These are phyloP conservation scores for Arthonia radiata DNA, from an alignment of 495 filamentous ascomycete species.

Conservation along the genomic window DNA sequence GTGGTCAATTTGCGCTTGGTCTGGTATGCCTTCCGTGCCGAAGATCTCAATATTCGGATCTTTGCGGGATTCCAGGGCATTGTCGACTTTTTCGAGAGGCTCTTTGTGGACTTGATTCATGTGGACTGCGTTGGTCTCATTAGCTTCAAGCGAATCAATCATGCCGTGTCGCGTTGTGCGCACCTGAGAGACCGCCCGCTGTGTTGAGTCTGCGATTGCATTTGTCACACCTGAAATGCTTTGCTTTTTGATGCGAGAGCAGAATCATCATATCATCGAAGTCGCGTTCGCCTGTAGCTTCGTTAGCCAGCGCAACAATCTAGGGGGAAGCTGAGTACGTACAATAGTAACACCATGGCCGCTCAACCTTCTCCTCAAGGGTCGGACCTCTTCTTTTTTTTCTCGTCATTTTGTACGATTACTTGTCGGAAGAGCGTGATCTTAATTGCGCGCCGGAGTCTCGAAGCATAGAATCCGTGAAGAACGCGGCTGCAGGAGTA, in stretches of 20 bases:
- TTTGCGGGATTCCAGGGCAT: constrained; percentile 63
- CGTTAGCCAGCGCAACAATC: too few relatives aligned
- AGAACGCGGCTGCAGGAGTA: too few relatives aligned
- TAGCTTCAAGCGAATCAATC: too few relatives aligned
- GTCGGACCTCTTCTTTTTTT: constrained; percentile 66
- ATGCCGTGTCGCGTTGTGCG: too few relatives aligned
- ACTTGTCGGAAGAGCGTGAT: too few relatives aligned
- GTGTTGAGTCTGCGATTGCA: constrained; percentile 77
- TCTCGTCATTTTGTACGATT: constrained; percentile 60
- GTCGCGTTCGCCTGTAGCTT: constrained; percentile 87
- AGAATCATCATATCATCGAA: constrained; percentile 93
- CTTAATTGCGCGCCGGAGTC: too few relatives aligned
- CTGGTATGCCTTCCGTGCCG: constrained; percentile 90
- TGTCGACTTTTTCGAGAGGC: constrained; percentile 58
- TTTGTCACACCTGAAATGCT: constrained; percentile 91
- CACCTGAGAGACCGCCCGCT: constrained; percentile 72
- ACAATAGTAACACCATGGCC: constrained; percentile 99
- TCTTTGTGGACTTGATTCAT: constrained; percentile 99
- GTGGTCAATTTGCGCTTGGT: constrained; percentile 57
- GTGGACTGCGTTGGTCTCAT: too few relatives aligned
- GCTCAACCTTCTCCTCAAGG: constrained; percentile 60
- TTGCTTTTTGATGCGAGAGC: constrained; percentile 90
- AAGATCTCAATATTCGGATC: constrained; percentile 86
- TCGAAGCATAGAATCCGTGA: too few relatives aligned
- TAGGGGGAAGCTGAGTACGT: too few relatives aligned